A percentile compares a stretch with the other conserved stretches of the same genome.
phyloP scores from a whole-genome alignment of 352 stramenopile genomes.

The Globisporangium yorkense region DNA sequence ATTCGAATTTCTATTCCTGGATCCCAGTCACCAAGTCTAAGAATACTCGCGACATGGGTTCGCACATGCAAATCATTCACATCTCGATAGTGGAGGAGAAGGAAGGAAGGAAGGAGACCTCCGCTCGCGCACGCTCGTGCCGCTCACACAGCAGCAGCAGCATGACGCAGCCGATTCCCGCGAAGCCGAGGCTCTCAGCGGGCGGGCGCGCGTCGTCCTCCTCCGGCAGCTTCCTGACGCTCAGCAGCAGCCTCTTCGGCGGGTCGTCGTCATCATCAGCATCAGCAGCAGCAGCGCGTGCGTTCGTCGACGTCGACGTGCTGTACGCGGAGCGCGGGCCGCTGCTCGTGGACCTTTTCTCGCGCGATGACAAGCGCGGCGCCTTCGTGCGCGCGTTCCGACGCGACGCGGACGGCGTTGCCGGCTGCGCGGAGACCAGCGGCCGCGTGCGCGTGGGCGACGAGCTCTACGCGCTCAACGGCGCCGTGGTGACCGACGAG shows the following conservation, averaged over 20 bases:
- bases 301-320: slow-evolving; percentile 39
- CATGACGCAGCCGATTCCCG: neutral
- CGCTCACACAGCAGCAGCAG: neutral
- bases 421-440: slow-evolving; percentile 50
- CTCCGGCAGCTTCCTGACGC: slow-evolving; percentile 36
- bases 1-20: too few species aligned
- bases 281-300: neutral
- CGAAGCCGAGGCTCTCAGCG: neutral
- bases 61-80: too few species aligned
- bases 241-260: slow-evolving; percentile 22
- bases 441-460: slow-evolving; percentile 55
- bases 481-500: slow-evolving; percentile 44
- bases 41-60: too few species aligned
- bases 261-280: neutral
- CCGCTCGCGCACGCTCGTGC: too few species aligned
- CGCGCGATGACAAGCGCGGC: slow-evolving; percentile 52
- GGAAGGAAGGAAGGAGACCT: too few species aligned
- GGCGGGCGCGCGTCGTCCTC: neutral
- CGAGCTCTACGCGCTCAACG: slow-evolving; percentile 68
- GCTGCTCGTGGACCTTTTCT: slow-evolving; percentile 75
- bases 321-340: slow-evolving; percentile 42
- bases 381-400: slow-evolving; percentile 74
- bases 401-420: slow-evolving; percentile 39
- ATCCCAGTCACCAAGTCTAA: too few species aligned
- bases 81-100: too few species aligned